These are phyloP conservation scores for Priceomyces castillae DNA, from an alignment of 805 yeast genomes.

Conservation along the genomic window DNA sequence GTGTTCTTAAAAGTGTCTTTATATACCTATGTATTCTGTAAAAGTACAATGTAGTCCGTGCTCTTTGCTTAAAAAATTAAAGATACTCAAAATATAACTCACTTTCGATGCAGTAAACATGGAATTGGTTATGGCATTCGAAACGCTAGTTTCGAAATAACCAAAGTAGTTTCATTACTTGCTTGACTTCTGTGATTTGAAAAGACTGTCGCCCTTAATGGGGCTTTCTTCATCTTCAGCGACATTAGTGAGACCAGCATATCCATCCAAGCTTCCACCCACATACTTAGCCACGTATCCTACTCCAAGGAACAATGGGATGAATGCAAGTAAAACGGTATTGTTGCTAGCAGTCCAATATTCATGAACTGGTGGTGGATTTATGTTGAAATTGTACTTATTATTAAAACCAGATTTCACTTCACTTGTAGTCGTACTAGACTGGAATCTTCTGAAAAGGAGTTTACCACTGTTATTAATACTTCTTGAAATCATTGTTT, in stretches of 20 bases:
- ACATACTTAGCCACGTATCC: slow-evolving; percentile 33
- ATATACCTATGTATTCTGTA: not conserved
- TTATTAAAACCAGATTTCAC: slow-evolving; percentile 36
- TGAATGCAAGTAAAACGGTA: slow-evolving; percentile 34
- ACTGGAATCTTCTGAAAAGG: slow-evolving; percentile 29
- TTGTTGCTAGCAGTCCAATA: slow-evolving; percentile 43
- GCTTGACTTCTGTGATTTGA: slow-evolving; percentile 31
- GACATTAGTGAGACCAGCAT: slow-evolving; percentile 29
- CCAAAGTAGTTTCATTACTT: not conserved
- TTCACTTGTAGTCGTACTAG: slow-evolving; percentile 17
- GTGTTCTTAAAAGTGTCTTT: not conserved
- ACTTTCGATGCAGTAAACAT: not conserved
- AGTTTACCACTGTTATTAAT: slow-evolving; percentile 12
- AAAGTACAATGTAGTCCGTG: not conserved
- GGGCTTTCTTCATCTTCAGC: slow-evolving; percentile 40
- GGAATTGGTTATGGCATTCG: not conserved
- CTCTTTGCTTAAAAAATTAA: not conserved
- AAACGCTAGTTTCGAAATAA: no score
- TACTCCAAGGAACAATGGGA: slow-evolving; percentile 35
- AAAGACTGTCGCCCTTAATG: slow-evolving; percentile 34
- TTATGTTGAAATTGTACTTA: slow-evolving; percentile 40
- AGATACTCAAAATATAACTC: not conserved
- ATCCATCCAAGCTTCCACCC: slow-evolving; percentile 29
- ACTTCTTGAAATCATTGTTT: slow-evolving; percentile 27
- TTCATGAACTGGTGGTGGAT: slow-evolving; percentile 45